Evolutionary conservation across 139 green algal genomes (phyloP).

Genomic region (Nannochloris sp.): DNA sequence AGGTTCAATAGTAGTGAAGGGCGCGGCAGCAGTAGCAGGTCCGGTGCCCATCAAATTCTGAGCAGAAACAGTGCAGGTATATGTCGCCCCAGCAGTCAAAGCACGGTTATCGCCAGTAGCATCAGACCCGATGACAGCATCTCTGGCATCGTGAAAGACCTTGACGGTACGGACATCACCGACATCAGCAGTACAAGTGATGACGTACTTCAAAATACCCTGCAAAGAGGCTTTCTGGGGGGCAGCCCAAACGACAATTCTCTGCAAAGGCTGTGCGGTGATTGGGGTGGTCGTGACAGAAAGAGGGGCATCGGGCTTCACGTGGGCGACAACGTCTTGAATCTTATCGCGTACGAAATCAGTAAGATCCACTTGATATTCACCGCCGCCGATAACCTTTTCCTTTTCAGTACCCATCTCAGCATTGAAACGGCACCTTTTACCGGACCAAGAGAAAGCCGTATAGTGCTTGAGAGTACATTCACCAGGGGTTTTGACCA

Average conservation of each 20-base stretch:
- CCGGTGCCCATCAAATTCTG: not conserved
- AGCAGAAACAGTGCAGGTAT: not conserved
- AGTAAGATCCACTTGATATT: not conserved
- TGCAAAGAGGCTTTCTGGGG: not conserved
- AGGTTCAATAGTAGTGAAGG: not conserved
- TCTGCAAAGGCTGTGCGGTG: not conserved
- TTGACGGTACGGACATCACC: not conserved
- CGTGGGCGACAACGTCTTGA: not conserved
- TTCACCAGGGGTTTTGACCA: constrained; percentile 16
- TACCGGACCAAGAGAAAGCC: constrained; percentile 9
- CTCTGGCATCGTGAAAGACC: not conserved
- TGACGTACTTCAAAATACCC: not conserved
- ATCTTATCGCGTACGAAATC: not conserved
- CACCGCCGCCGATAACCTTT: not conserved
- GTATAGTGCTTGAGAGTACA: constrained; percentile 19
- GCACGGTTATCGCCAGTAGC: not conserved
- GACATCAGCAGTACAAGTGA: not conserved
- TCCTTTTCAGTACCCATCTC: not conserved
- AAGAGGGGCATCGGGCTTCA: not conserved
- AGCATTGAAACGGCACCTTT: constrained; percentile 15
- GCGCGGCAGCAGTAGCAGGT: not conserved
- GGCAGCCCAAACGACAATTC: not conserved
- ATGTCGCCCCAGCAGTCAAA: not conserved
- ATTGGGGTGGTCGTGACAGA: not conserved
- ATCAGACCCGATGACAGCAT: not conserved